Base-by-base conservation (phyloP, 208 protist genomes). In the Crithidia brevicula region DNA sequence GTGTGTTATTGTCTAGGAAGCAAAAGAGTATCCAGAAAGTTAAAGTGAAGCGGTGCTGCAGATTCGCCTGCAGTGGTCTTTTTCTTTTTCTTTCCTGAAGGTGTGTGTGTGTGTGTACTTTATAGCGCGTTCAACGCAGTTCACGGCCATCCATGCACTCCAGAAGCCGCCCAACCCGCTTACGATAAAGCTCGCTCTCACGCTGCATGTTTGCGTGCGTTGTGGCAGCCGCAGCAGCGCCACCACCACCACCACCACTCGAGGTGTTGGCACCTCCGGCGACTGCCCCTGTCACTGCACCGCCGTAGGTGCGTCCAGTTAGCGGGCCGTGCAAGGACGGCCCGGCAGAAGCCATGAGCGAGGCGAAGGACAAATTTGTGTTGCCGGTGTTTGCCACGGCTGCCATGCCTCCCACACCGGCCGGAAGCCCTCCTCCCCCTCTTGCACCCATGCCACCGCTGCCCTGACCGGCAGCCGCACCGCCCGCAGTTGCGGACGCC, bases 91-190 rank as follows among this genome's bases (percentile, higher is more conserved):
- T n/a, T n/a, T n/a, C n/a, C n/a, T n/a, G n/a, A n/a, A n/a, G n/a
- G n/a, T n/a, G n/a, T n/a, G n/a, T n/a, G n/a, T n/a, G n/a, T n/a
- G n/a, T n/a, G n/a, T n/a, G n/a, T n/a, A n/a, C n/a, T n/a, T n/a
- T n/a, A n/a, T n/a, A n/a, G n/a, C n/a, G n/a, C 20, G 15, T 7
- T 60, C 38, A 73, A 11, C 58, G 58, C 47, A 73, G 23, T 36
- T 58, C 60, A 23, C 69, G 60, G 18, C 69, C 69, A 45, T 74
- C 69, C 69, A 74, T 74, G 52, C 69, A 67, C 42, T 74, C 69
- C 31, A 74, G 60, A 7, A 74, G 69, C 10, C 69, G 57, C 20
- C 53, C 69, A 6, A 74, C 54, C 11, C 69, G 69, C 52, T 74
- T 67, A 25, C 69, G 69, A 43, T 67, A 56, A 9, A 74, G 60